Percentiles rank a stretch among this genome's conserved stretches.
Conservation (phyloP, 164 flowering plant genomes). For the Nymphaea thermarum region DNA sequence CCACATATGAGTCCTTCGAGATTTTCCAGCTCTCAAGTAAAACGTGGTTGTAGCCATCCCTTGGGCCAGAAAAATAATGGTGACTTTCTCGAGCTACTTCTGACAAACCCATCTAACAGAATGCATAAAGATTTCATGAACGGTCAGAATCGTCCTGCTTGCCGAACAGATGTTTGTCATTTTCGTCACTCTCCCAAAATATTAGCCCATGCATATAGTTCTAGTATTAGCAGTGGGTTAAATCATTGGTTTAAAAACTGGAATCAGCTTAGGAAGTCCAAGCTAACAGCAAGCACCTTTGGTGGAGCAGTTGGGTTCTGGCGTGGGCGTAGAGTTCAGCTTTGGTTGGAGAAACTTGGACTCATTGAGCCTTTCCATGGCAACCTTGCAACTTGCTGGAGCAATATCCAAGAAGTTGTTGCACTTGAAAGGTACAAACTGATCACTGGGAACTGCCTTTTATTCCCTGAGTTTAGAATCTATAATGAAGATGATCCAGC, state of each 20-base stretch:
- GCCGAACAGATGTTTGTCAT: background rate
- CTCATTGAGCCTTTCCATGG: slow-evolving; percentile 38
- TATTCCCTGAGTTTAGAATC: slow-evolving; percentile 34
- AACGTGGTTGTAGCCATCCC: background rate
- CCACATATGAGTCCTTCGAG: background rate
- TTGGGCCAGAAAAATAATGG: background rate
- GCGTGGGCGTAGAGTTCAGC: slow-evolving; percentile 39
- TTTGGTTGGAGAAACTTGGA: slow-evolving; percentile 67
- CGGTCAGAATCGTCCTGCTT: slow-evolving; percentile 1
- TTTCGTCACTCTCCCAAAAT: slow-evolving; percentile 3
- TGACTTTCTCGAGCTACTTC: slow-evolving; percentile 1
- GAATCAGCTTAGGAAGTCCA: slow-evolving; percentile 42
- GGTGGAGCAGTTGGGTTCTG: slow-evolving; percentile 52
- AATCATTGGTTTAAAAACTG: slow-evolving; percentile 65
- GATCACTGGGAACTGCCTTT: slow-evolving; percentile 36
- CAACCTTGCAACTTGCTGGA: slow-evolving; percentile 46
- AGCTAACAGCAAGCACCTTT: slow-evolving; percentile 66
- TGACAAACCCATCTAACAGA: background rate
- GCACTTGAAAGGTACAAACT: slow-evolving; percentile 52
- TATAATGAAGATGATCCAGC: slow-evolving; percentile 21
- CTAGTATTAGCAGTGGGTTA: slow-evolving; percentile 15
- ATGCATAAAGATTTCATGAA: background rate
- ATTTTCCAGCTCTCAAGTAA: background rate
- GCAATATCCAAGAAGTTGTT: slow-evolving; percentile 45
- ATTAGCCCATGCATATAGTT: slow-evolving; percentile 7